phyloP scores from a whole-genome alignment of 768 basidiomycete genomes.

The Hericium alpestre region DNA sequence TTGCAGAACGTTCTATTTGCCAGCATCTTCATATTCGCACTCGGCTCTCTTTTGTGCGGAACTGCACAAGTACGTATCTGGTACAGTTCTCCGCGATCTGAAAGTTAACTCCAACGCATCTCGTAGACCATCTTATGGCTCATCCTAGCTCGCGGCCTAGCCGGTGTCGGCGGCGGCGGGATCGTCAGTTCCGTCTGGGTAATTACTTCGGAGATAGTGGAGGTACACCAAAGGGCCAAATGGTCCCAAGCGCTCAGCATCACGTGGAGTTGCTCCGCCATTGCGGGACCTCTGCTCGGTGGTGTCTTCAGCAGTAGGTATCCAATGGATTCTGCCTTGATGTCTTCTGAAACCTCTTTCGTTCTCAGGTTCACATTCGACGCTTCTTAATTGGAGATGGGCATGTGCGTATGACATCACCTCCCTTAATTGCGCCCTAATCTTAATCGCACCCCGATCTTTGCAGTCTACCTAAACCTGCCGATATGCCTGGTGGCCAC shows the following conservation, averaged over 20 bases:
- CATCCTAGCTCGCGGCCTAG: slow-evolving; percentile 51
- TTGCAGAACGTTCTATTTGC: slow-evolving; percentile 54
- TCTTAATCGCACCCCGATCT: background rate
- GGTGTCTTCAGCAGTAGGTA: slow-evolving; percentile 68
- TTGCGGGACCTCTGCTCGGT: slow-evolving; percentile 77
- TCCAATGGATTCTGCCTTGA: background rate
- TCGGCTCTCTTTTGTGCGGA: slow-evolving; percentile 76
- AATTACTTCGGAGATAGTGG: slow-evolving; percentile 76
- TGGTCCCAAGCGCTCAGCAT: slow-evolving; percentile 81
- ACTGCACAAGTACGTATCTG: slow-evolving; percentile 45
- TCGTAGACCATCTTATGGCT: slow-evolving; percentile 48
- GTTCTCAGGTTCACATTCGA: slow-evolving; percentile 10
- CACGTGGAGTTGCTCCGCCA: slow-evolving; percentile 79
- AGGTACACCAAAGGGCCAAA: slow-evolving; percentile 56
- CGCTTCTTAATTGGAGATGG: slow-evolving; percentile 64
- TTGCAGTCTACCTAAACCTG: slow-evolving; percentile 71
- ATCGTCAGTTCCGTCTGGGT: slow-evolving; percentile 83
- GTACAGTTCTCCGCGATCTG: slow-evolving; percentile 6
- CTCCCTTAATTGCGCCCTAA: slow-evolving; percentile 11
- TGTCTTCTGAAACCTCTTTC: background rate
- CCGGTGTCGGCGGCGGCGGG: slow-evolving; percentile 80
- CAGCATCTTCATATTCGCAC: slow-evolving; percentile 64
- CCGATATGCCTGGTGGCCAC: slow-evolving; percentile 59
- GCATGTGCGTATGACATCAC: slow-evolving; percentile 48
- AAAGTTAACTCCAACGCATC: background rate